These are phyloP conservation scores for Schoenoplectus triqueter DNA, from an alignment of 202 grass and related monocot species.

Conservation along the genomic window DNA sequence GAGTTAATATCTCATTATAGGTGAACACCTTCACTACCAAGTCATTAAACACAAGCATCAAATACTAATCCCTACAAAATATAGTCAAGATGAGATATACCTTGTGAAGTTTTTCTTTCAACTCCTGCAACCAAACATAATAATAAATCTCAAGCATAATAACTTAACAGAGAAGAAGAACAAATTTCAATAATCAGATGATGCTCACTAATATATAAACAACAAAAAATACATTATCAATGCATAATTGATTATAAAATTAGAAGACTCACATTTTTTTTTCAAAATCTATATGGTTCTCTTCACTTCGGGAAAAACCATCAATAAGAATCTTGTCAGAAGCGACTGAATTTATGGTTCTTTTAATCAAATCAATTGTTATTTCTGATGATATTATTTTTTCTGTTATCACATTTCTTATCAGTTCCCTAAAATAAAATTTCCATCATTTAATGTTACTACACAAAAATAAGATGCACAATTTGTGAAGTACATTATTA, in stretches of 20 bases:
- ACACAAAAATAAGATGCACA: not conserved
- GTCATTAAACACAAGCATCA: no score
- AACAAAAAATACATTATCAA: no score
- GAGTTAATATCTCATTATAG: no score
- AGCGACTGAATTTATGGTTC: conserved; percentile 61
- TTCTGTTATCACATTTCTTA: conserved; percentile 76
- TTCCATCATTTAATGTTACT: not conserved
- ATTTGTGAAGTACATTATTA: not conserved
- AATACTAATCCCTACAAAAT: no score
- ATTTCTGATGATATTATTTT: conserved; percentile 90
- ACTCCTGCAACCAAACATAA: not conserved
- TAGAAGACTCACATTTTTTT: conserved; percentile 61
- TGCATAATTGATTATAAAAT: conserved; percentile 36
- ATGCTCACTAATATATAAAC: no score
- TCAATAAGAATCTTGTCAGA: conserved; percentile 82
- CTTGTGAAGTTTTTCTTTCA: conserved; percentile 80
- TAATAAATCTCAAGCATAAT: not conserved
- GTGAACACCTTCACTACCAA: no score
- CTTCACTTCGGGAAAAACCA: conserved; percentile 87
- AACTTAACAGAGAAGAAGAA: not conserved
- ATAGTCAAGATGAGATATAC: conserved; percentile 40
- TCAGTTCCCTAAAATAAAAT: conserved; percentile 55
- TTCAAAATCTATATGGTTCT: conserved; percentile 92
- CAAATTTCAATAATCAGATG: not conserved
- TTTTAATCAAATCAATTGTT: conserved; percentile 74